Conservation (phyloP, 805 yeast species). For the Ascoidea rubescens region DNA sequence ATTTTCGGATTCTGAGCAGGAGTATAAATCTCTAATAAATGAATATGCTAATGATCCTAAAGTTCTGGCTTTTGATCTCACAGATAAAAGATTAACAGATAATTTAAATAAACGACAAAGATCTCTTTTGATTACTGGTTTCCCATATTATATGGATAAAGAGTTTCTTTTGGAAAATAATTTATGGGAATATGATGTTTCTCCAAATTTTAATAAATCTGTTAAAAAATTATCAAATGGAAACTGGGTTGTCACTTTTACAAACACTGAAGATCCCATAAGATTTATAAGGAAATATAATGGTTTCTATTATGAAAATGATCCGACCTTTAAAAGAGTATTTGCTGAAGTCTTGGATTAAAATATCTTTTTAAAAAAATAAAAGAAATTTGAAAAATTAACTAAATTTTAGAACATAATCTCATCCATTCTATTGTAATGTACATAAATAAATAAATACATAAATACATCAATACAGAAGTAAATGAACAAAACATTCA, state of each 20-base stretch:
- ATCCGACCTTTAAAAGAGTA: background rate
- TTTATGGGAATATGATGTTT: conserved; percentile 8
- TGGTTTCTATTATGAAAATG: background rate
- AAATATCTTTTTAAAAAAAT: no score
- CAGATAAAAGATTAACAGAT: no score
- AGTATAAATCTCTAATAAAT: no score
- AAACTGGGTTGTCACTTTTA: background rate
- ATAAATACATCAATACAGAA: no score
- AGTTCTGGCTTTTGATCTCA: no score
- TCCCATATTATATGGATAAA: conserved; percentile 3
- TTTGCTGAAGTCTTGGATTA: background rate
- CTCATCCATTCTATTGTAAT: background rate
- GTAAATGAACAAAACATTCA: background rate
- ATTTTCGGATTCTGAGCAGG: no score
- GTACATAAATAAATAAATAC: no score
- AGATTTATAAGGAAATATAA: background rate
- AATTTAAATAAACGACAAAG: no score
- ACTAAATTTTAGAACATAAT: background rate
- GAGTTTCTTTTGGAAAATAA: conserved; percentile 1
- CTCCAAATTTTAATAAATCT: conserved; percentile 4
- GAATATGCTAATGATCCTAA: no score
- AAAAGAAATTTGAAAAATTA: no score
- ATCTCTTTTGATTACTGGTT: background rate
- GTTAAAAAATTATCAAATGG: background rate
- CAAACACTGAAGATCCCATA: background rate